Percentiles rank a stretch among this genome's conserved stretches.
phyloP scores from a whole-genome alignment of 345 rosid genomes.

The Sonneratia alba region DNA sequence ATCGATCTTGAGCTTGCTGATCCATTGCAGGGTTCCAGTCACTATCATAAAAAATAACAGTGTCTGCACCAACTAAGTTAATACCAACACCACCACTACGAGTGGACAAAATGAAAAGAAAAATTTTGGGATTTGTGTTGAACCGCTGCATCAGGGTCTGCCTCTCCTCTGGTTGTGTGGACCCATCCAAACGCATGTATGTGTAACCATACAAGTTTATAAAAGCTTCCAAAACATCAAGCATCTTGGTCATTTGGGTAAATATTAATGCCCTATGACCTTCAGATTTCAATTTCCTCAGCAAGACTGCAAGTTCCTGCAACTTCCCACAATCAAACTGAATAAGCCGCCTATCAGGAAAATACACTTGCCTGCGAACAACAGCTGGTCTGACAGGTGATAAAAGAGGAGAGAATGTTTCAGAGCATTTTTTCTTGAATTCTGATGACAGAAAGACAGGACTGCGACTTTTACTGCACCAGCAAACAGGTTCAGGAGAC shows the following conservation, averaged over 20 bases:
- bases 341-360: conserved; percentile 94
- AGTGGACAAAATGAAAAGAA: conserved; percentile 94
- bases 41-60: conserved; percentile 97
- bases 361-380: conserved; percentile 89
- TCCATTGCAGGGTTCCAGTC: conserved; percentile 99
- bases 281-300: conserved; percentile 80
- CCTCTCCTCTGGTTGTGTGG: conserved; percentile 97
- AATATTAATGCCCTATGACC: conserved; percentile 97
- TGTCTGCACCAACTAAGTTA: conserved; percentile 98
- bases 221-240: conserved; percentile 94
- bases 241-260: conserved; percentile 99
- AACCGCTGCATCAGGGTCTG: conserved; percentile 99
- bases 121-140: conserved; percentile 93
- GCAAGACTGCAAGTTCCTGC: conserved; percentile 87
- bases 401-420: conserved; percentile 61
- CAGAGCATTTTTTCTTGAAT: conserved; percentile 54
- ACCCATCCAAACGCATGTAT: conserved; percentile 99
- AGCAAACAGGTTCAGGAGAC: conserved; percentile 60
- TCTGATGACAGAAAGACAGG: conserved; percentile 54
- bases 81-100: conserved; percentile 99
- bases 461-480: conserved; percentile 66
- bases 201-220: conserved; percentile 93
- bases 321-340: conserved; percentile 99
- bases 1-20: conserved; percentile 99
- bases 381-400: conserved; percentile 90